These are phyloP conservation scores for Ustilago hordei DNA, from an alignment of 1,284 basidiomycete species.

Conservation along the genomic window DNA sequence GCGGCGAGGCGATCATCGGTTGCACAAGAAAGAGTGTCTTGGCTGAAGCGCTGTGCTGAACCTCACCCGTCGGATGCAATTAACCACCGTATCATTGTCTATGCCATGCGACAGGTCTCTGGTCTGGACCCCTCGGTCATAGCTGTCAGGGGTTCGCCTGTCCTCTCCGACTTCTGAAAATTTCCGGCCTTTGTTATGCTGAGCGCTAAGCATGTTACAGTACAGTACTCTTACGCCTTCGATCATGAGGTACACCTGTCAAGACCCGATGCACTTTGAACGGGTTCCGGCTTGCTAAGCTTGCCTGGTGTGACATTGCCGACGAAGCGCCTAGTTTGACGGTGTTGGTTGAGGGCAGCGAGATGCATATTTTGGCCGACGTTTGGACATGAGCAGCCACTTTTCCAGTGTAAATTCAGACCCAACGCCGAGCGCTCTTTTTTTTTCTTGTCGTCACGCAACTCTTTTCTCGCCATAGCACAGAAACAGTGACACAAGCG, in stretches of 20 bases:
- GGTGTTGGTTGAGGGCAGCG: constrained; percentile 24
- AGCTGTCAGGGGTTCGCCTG: constrained; percentile 13
- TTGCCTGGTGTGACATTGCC: neutral
- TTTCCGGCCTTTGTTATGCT: neutral
- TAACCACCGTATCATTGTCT: neutral
- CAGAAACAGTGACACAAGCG: neutral
- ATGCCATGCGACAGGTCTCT: constrained; percentile 3
- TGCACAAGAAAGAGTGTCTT: constrained; percentile 2
- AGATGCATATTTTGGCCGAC: constrained; percentile 33
- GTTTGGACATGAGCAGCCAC: constrained; percentile 5
- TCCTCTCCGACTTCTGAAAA: constrained; percentile 14
- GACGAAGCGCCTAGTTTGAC: neutral
- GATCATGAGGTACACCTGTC: neutral
- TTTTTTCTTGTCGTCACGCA: constrained; percentile 1
- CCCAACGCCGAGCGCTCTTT: constrained; percentile 33
- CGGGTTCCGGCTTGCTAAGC: neutral
- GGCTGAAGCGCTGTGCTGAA: neutral
- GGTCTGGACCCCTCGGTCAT: constrained; percentile 16
- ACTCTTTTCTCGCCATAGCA: too few relatives aligned
- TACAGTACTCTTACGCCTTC: neutral
- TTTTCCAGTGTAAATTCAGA: constrained; percentile 12
- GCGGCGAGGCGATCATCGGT: constrained; percentile 12
- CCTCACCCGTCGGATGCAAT: neutral
- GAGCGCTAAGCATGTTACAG: neutral
- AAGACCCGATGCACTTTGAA: neutral